Conservation (phyloP, 371 early-diverging fungal genomes). For the Rhizopus microsporus region DNA sequence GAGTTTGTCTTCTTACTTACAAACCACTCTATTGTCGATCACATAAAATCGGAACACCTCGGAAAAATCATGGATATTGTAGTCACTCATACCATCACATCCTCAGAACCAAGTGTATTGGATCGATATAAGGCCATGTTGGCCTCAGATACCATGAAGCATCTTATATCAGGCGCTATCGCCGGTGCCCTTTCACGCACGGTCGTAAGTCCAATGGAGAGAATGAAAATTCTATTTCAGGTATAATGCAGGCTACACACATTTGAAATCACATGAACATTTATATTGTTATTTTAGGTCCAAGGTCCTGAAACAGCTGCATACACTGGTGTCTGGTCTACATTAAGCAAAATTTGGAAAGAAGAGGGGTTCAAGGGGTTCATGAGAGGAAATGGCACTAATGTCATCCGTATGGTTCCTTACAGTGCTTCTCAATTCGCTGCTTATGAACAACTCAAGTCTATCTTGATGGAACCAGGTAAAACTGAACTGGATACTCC, state of each 20-base stretch:
- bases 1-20: slow-evolving; percentile 37
- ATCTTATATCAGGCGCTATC: slow-evolving; percentile 86
- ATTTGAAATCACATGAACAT: slow-evolving; percentile 32
- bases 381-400: slow-evolving; percentile 93
- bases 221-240: slow-evolving; percentile 92
- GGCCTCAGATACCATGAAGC: slow-evolving; percentile 64
- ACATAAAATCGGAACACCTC: slow-evolving; percentile 41
- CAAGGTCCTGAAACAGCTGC: slow-evolving; percentile 69
- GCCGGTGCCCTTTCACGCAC: slow-evolving; percentile 93
- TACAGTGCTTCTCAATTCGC: slow-evolving; percentile 92
- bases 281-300: slow-evolving; percentile 47
- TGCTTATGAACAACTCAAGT: slow-evolving; percentile 79
- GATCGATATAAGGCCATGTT: slow-evolving; percentile 10
- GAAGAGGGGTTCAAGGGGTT: slow-evolving; percentile 87
- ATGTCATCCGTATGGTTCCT: slow-evolving; percentile 90
- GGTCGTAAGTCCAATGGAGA: slow-evolving; percentile 90
- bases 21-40: slow-evolving; percentile 28
- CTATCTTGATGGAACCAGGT: slow-evolving; percentile 66
- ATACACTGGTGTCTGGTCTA: slow-evolving; percentile 73
- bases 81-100: slow-evolving; percentile 27
- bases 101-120: slow-evolving; percentile 3
- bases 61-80: slow-evolving; percentile 34
- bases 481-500: slow-evolving; percentile 74
- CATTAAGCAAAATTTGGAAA: slow-evolving; percentile 80
- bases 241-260: slow-evolving; percentile 36